Evolutionary conservation across 345 rosid species (phyloP).

Genomic region (Geranium rotundifolium): DNA sequence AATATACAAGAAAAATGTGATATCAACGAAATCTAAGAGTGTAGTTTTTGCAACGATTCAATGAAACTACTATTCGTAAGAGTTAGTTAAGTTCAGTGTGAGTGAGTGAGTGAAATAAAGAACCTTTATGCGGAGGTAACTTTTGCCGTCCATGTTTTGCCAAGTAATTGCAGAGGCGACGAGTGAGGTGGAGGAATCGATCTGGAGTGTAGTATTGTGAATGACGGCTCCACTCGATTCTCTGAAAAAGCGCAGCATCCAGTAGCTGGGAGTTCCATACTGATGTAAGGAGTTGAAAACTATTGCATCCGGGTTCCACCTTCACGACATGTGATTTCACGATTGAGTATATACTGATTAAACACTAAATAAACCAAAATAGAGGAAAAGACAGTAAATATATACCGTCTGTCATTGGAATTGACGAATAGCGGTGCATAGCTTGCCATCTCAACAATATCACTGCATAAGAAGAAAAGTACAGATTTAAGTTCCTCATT

Average conservation of each 20-base stretch:
- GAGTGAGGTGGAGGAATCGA: conserved; percentile 35
- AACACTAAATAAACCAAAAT: neutral
- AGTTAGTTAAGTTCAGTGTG: neutral
- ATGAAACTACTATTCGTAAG: no score
- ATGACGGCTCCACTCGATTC: conserved; percentile 83
- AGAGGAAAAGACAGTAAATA: neutral
- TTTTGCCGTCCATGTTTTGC: conserved; percentile 25
- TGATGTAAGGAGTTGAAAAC: conserved; percentile 58
- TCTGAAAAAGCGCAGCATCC: conserved; percentile 66
- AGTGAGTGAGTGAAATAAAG: neutral
- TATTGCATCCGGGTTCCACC: conserved; percentile 97
- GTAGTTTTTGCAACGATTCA: no score
- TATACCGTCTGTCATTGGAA: conserved; percentile 67
- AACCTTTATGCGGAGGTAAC: conserved; percentile 69
- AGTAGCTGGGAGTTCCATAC: conserved; percentile 97
- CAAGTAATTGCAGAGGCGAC: conserved; percentile 65
- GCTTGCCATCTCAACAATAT: conserved; percentile 90
- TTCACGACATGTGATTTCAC: conserved; percentile 10
- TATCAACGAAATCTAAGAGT: no score
- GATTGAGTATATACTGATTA: conserved; percentile 2
- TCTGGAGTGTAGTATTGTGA: conserved; percentile 38
- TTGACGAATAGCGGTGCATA: conserved; percentile 95
- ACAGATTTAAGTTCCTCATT: no score
- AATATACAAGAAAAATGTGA: no score
- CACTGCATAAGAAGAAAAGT: conserved; percentile 37